phyloP scores from a whole-genome alignment of 768 basidiomycete genomes.

The Pisolithus marmoratus region DNA sequence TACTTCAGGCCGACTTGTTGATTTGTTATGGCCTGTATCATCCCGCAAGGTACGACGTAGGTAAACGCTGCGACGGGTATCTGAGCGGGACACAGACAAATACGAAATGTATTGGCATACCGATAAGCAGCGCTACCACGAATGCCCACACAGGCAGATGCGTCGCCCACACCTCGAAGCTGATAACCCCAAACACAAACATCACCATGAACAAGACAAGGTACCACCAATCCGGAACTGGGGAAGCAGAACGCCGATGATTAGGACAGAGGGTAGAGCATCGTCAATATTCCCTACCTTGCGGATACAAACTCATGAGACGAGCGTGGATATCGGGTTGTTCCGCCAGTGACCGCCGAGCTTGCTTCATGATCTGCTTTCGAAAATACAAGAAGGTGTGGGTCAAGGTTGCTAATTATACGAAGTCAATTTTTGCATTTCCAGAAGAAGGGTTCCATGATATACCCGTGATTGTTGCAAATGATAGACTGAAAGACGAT shows the following conservation, averaged over 20 bases:
- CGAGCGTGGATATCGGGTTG: conserved; percentile 70
- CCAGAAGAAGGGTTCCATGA: neutral
- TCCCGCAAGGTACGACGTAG: conserved; percentile 73
- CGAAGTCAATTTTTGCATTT: neutral
- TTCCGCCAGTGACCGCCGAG: conserved; percentile 65
- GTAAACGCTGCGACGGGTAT: conserved; percentile 33
- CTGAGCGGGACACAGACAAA: neutral
- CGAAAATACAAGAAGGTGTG: conserved; percentile 75
- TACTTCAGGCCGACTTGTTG: conserved; percentile 60
- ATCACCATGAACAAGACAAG: conserved; percentile 58
- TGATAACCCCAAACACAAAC: conserved; percentile 59
- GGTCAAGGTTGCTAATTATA: conserved; percentile 45
- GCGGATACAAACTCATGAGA: conserved; percentile 52
- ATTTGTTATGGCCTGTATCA: conserved; percentile 78
- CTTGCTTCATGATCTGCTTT: conserved; percentile 71
- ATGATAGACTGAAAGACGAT: conserved; percentile 76
- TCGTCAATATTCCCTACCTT: conserved; percentile 55
- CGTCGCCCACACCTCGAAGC: conserved; percentile 61
- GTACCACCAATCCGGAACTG: conserved; percentile 89
- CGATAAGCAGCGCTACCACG: conserved; percentile 35
- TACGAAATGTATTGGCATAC: conserved; percentile 12
- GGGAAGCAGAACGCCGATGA: neutral
- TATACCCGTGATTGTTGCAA: conserved; percentile 70
- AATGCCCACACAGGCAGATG: conserved; percentile 40
- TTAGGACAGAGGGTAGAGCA: no score